Percentiles rank a stretch among this genome's conserved stretches.
Evolutionary conservation across 257 asterid species (phyloP).

Genomic region (Petunia secreta): DNA sequence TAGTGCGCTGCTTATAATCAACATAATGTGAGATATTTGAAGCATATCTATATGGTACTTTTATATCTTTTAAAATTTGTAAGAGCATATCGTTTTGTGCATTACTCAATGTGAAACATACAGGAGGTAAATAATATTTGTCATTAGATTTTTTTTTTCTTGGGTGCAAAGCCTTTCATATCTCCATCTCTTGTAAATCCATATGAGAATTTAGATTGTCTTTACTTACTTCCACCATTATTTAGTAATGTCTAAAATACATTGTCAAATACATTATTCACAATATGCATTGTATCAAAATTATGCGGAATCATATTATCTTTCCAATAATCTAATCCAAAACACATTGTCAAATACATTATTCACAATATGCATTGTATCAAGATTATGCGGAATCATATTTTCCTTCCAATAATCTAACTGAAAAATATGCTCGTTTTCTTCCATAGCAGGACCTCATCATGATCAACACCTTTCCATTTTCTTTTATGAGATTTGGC

Average conservation of each 20-base stretch:
- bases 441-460: neutral
- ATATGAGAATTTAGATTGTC: constrained; percentile 17
- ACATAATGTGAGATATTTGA: neutral
- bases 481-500: too few relatives aligned
- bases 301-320: constrained; percentile 7
- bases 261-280: constrained; percentile 23
- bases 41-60: constrained; percentile 25
- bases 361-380: constrained; percentile 26
- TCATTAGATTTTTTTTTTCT: neutral
- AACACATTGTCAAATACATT: constrained; percentile 18
- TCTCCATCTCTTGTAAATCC: constrained; percentile 19
- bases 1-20: neutral
- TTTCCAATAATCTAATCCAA: neutral
- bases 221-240: constrained; percentile 15
- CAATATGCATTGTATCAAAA: constrained; percentile 28
- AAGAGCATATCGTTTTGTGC: neutral
- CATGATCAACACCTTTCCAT: neutral
- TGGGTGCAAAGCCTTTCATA: constrained; percentile 9
- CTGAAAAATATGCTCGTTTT: constrained; percentile 26
- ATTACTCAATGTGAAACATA: neutral
- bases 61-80: neutral
- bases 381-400: constrained; percentile 23
- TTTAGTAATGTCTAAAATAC: neutral
- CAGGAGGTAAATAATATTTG: constrained; percentile 13
- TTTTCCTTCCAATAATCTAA: constrained; percentile 29